Base-by-base conservation (phyloP, 805 yeast species). In the Candida boidinii region DNA sequence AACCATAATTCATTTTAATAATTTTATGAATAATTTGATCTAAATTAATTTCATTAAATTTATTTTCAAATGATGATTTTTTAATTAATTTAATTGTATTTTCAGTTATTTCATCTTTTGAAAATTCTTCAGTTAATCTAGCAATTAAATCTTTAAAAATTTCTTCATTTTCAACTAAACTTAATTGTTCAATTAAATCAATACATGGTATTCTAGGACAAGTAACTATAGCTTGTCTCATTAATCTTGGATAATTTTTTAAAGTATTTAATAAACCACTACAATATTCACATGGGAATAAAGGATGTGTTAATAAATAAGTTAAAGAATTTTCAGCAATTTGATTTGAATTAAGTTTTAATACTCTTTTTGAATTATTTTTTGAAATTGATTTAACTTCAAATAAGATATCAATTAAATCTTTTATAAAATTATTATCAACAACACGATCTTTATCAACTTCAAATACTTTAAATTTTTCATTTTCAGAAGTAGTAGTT, bases 281-380 rank as follows among this genome's bases (percentile, higher is more conserved):
- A 8, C 84, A 64, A 38, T 66, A 70, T 14, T 65, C 58, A 12
- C 62, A 54, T 8, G 96, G 96, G 56, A 80, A 87, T 14, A 85
- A 59, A 13, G 96, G 96, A 59, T 90, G 95, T 3, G 95, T 82
- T 40, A 90, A 64, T 22, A 88, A 64, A 49, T 84, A 88, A 1
- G 80, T 70, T 30, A 85, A 55, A 3, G 86, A 64, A 30, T 58
- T 58, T 45, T 78, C 76, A 32, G 92, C 74, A 23, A 69, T 45
- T n/a, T 28, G 25, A 44, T 51, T 43, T 35, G 40, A 39, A 7
- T 15, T 25, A 4, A 24, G 17, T 24, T 5, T 24, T 10, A 24
- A 8, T 44, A 51, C 14, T 36, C 45, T n/a, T n/a, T n/a, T n/a
- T n/a, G n/a, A n/a, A n/a, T n/a, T n/a, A n/a, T 22, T 22, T 22